Percentiles rank a stretch among this genome's conserved stretches.
Evolutionary conservation across 352 stramenopile species (phyloP).

Genomic region (Globisporangium ultimum): DNA sequence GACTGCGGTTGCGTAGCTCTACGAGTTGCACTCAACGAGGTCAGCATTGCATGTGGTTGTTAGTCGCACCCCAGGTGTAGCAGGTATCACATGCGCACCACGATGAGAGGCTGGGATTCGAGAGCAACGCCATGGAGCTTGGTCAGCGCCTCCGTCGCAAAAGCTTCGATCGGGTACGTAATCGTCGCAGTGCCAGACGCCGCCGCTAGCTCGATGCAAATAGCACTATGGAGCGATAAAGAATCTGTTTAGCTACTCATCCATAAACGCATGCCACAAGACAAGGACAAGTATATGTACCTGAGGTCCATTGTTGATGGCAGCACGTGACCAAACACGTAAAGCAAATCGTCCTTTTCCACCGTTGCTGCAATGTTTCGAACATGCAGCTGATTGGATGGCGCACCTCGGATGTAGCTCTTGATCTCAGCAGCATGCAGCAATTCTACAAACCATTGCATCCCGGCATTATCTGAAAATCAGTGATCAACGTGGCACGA

Average conservation of each 20-base stretch:
- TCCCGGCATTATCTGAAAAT: background rate
- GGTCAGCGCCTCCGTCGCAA: conserved; percentile 37
- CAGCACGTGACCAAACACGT: conserved; percentile 55
- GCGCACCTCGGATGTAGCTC: conserved; percentile 29
- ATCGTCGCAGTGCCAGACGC: conserved; percentile 11
- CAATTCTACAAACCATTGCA: conserved; percentile 20
- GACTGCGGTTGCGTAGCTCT: background rate
- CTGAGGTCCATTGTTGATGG: conserved; percentile 27
- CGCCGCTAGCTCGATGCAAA: conserved; percentile 13
- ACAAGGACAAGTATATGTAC: conserved; percentile 18
- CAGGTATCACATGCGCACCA: conserved; percentile 30
- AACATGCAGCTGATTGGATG: conserved; percentile 29
- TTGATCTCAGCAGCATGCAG: conserved; percentile 29
- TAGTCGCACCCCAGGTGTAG: background rate
- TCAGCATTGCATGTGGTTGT: too few species aligned
- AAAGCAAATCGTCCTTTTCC: conserved; percentile 53
- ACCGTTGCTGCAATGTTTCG: conserved; percentile 38
- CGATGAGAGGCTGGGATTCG: conserved; percentile 37
- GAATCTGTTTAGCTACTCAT: background rate
- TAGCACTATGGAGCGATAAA: background rate
- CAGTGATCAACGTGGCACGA: background rate
- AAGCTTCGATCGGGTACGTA: conserved; percentile 22
- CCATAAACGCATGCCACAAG: background rate
- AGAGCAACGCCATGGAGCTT: conserved; percentile 50
- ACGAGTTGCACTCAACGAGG: background rate